These are phyloP conservation scores for Trichosporon faecale DNA, from an alignment of 1,284 basidiomycete genomes.

Conservation along the genomic window DNA sequence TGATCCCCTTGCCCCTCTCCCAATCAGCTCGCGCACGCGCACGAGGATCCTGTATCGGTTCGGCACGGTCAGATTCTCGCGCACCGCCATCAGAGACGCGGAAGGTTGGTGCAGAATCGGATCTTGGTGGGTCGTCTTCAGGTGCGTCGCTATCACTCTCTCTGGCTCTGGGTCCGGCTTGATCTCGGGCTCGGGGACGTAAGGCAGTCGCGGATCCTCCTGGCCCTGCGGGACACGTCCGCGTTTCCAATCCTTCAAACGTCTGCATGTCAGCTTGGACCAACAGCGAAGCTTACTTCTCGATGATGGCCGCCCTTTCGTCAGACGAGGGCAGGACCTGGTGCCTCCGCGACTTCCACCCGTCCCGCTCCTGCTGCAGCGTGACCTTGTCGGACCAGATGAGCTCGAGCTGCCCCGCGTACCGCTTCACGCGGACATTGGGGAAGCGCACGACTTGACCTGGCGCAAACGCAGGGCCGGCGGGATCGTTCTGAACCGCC, in stretches of 20 bases:
- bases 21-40: conserved; percentile 24
- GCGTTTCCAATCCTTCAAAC: conserved; percentile 11
- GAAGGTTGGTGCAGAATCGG: conserved; percentile 18
- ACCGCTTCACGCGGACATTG: conserved; percentile 32
- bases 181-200: not conserved
- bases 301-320: conserved; percentile 28
- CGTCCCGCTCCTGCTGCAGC: conserved; percentile 23
- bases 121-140: conserved; percentile 20
- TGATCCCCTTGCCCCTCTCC: conserved; percentile 5
- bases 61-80: conserved; percentile 28
- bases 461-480: not conserved
- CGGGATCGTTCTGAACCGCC: not conserved
- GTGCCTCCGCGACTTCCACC: conserved; percentile 26
- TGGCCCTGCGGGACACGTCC: not conserved
- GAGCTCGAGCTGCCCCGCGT: conserved; percentile 32
- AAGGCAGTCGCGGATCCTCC: not conserved
- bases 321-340: conserved; percentile 20
- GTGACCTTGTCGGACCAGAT: conserved; percentile 37
- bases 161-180: not conserved
- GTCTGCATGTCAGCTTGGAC: conserved; percentile 17
- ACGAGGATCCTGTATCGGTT: conserved; percentile 38
- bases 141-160: conserved; percentile 1
- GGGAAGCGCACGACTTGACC: conserved; percentile 31
- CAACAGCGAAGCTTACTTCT: conserved; percentile 24
- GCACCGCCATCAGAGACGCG: conserved; percentile 28